Base-by-base conservation (phyloP, 192 early-diverging fungal species). In the Backusella liffmaniae region DNA sequence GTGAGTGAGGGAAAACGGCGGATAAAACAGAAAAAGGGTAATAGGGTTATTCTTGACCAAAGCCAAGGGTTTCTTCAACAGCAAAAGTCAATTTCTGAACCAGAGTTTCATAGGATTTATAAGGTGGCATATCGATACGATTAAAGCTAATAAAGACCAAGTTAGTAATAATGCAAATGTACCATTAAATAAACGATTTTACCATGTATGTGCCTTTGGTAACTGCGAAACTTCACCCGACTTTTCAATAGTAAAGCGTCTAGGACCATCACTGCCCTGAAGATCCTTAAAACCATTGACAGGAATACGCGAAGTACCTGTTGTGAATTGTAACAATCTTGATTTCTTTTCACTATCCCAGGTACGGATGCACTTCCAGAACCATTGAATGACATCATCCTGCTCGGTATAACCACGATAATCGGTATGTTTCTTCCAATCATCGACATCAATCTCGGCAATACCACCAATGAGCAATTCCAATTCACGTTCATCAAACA, bases 221-320 rank as follows among this genome's bases (percentile, higher is more conserved):
- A 99, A 84, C 42, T 91, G 89, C 15, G 91, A 86, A 21, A 92
- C 84, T 66, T 97, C 96, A 15, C 96, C 96, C 18, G 93, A 89
- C 82, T 96, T 97, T 79, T 99, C 97, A 72, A 99, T 95, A 0
- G 96, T 97, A 77, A 99, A 99, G 35, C 94, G 86, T 51, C 97
- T 86, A 2, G 97, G 97, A 0, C 97, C 97, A 83, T 99, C 97
- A 76, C 90, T 92, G 39, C 97, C 97, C 84, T 99, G 97, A 62
- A 99, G 83, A 79, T 99, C 97, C 79, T 97, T 99, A 84, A 99
- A 99, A 5, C 97, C 97, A 74, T 98, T 99, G 80, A 99, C 96
- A 8, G 97, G 97, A 74, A 99, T 97, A 42, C 97, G 92, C n/a
- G 95, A 97, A 0, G 97, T 99, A 32, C 97, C 97, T 7, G 97